Evolutionary conservation across 2,329 filamentous ascomycete genomes (phyloP), one percentile per base, ranked within the genome.

Genomic region (Bretziella fagacearum): DNA sequence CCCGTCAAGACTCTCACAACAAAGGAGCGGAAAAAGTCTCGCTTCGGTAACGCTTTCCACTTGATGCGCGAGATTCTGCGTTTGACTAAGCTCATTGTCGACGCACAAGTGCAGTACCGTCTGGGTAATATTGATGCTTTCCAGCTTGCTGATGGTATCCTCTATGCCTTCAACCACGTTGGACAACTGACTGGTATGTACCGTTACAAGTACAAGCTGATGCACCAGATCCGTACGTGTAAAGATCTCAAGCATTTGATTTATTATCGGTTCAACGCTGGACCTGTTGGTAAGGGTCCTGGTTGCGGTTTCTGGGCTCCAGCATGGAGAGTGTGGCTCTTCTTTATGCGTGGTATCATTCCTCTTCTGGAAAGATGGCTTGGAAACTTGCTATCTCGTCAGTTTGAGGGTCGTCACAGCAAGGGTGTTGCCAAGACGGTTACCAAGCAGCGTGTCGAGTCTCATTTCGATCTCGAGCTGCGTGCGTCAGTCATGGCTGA

Each of bases 101-200:
- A 98, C 63, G 89, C 91, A 2, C 93, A 98, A 61, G 93, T 98
- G 20, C 91, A 98, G 62, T 98, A 96, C 60, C 81, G 91, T 23
- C 69, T 98, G 32, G 93, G 93, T 50, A 98, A 98, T 58, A 96
- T 98, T 53, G 91, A 98, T 62, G 91, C 93, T 30, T 98, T 98
- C 69, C 91, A 98, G 62, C 78, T 98, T 54, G 91, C 91, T 3
- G 91, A 98, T 62, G 91, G 91, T 62, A 98, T 98, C 49, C 70
- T 96, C n/a, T 98, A 98, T 56, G 93, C 91, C 15, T 98, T 98
- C 68, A 98, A 98, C 65, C 91, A 98, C 56, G 91, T 98, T 49
- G 91, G 91, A 52, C 93, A 98, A 63, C 70, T 98, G 52, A 98
- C 91, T 13, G 91, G 91, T 60, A 98, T 98, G 91, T 98, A 98